Evolutionary conservation across 1,139 yeast genomes (phyloP).

Genomic region (Diutina sp.): DNA sequence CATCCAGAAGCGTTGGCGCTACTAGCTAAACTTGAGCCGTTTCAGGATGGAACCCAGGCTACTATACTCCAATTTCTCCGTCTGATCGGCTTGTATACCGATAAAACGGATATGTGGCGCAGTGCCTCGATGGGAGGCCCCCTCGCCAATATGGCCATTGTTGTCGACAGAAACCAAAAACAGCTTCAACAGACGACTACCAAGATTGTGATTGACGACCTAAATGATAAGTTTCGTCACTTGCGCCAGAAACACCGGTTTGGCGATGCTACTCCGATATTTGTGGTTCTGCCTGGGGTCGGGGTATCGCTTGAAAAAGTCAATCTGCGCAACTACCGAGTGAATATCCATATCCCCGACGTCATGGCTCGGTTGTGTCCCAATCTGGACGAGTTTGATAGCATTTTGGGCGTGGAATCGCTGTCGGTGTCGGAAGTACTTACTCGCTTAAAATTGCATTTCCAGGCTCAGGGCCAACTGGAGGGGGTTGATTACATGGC

Average conservation of each 20-base stretch:
- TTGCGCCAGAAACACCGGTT: background rate
- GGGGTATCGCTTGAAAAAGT: slow-evolving; percentile 23
- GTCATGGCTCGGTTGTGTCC: slow-evolving; percentile 13
- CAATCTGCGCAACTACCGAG: slow-evolving; percentile 16
- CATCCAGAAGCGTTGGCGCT: slow-evolving; percentile 12
- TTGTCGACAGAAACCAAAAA: background rate
- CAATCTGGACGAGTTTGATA: background rate
- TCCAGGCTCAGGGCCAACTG: background rate
- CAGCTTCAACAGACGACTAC: background rate
- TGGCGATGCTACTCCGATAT: background rate
- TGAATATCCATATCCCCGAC: slow-evolving; percentile 36
- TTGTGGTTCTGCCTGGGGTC: slow-evolving; percentile 4
- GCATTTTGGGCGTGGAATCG: background rate
- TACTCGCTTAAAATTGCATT: background rate
- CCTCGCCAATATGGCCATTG: background rate
- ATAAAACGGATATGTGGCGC: background rate
- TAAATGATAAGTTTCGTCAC: background rate
- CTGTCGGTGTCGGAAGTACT: background rate
- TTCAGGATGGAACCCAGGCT: slow-evolving; percentile 2
- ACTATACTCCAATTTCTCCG: background rate
- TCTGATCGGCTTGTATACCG: background rate
- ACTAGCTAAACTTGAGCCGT: slow-evolving; percentile 9
- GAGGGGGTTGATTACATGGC: background rate
- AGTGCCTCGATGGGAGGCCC: background rate
- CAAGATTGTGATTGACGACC: background rate